These are phyloP conservation scores for Scutellaria minor DNA, from an alignment of 257 asterid genomes.

Conservation along the genomic window DNA sequence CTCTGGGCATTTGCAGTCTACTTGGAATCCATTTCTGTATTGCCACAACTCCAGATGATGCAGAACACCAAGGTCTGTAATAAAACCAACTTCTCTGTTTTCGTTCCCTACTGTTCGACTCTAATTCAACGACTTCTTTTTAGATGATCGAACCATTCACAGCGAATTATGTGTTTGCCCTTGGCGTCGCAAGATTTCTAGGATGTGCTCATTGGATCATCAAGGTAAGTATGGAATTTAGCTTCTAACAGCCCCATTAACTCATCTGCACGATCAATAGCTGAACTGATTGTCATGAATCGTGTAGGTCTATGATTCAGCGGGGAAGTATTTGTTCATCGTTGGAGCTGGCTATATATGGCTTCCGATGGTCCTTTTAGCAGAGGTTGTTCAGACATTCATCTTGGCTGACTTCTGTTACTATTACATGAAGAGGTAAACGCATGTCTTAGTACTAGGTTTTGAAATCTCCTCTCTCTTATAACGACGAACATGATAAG, in stretches of 20 bases:
- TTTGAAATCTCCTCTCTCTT: neutral
- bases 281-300: neutral
- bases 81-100: neutral
- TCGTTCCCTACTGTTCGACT: neutral
- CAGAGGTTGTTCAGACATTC: constrained; percentile 86
- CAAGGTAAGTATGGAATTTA: constrained; percentile 51
- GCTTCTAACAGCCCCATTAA: neutral
- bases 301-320: constrained; percentile 67
- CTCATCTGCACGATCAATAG: neutral
- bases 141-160: constrained; percentile 96
- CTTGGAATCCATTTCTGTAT: constrained; percentile 78
- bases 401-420: constrained; percentile 93
- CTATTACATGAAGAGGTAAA: constrained; percentile 85
- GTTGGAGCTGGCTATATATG: constrained; percentile 71
- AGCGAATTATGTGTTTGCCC: constrained; percentile 88
- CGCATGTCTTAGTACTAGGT: neutral
- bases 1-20: constrained; percentile 87
- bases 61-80: constrained; percentile 75
- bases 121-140: neutral
- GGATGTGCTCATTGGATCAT: constrained; percentile 96
- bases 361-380: constrained; percentile 68
- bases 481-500: neutral
- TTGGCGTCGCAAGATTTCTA: constrained; percentile 81
- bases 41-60: constrained; percentile 93
- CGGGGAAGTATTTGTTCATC: constrained; percentile 60